A percentile compares a stretch with the other conserved stretches of the same genome.
These are phyloP conservation scores for Triglochin maritima DNA, from an alignment of 106 monocot genomes.

Conservation along the genomic window DNA sequence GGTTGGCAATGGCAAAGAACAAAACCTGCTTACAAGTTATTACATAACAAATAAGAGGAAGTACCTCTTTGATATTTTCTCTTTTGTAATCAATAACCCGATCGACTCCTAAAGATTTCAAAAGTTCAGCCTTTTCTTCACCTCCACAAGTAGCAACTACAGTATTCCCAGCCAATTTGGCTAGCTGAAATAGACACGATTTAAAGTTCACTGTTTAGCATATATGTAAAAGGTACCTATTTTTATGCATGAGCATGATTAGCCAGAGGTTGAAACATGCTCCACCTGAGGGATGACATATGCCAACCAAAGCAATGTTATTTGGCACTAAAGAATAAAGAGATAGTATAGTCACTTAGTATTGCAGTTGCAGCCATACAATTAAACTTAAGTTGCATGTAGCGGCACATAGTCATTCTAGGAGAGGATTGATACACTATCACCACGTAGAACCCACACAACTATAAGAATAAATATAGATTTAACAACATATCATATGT, in stretches of 20 bases:
- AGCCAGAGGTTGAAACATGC: too few relatives aligned
- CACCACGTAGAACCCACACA: too few relatives aligned
- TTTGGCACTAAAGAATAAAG: background rate
- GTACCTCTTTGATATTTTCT: conserved; percentile 79
- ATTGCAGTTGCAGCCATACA: too few relatives aligned
- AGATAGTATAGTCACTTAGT: background rate
- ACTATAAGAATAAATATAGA: too few relatives aligned
- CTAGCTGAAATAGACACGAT: conserved; percentile 38
- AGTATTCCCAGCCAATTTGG: conserved; percentile 90
- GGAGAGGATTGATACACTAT: too few relatives aligned
- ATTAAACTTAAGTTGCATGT: too few relatives aligned
- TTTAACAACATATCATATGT: too few relatives aligned
- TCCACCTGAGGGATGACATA: background rate
- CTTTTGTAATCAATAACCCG: conserved; percentile 83
- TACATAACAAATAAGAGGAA: conserved; percentile 1
- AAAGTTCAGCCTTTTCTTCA: conserved; percentile 55
- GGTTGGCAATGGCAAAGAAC: background rate
- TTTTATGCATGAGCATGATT: too few relatives aligned
- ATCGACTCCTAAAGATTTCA: conserved; percentile 80
- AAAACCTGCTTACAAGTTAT: background rate
- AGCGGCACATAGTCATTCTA: too few relatives aligned
- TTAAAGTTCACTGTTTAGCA: too few relatives aligned
- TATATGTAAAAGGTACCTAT: too few relatives aligned
- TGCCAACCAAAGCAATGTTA: background rate
- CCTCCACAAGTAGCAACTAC: conserved; percentile 97